Conservation (phyloP, 192 early-diverging fungal species). For the Podila clonocystis region DNA sequence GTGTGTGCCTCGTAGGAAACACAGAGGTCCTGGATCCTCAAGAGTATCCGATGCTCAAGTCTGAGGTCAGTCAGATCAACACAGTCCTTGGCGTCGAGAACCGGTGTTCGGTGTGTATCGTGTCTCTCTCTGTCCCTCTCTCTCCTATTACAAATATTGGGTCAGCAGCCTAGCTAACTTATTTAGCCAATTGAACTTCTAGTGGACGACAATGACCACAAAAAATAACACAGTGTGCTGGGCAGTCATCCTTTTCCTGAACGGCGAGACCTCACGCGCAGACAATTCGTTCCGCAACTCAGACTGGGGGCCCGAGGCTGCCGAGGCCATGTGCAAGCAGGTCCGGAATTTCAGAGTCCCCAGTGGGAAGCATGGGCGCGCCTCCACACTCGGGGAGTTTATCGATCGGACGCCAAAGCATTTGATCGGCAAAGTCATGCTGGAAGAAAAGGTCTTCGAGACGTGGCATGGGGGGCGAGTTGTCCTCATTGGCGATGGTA, state of each 20-base stretch:
- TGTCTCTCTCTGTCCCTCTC: not conserved
- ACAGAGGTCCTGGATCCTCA: not conserved
- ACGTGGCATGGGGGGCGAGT: too few species aligned
- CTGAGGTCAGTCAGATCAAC: not conserved
- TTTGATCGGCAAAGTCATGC: constrained; percentile 18
- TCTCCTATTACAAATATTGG: too few species aligned
- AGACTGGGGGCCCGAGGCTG: constrained; percentile 30
- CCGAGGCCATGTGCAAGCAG: constrained; percentile 17
- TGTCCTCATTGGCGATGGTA: constrained; percentile 2
- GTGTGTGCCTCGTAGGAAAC: not conserved
- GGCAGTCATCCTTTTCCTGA: constrained; percentile 6
- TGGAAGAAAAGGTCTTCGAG: not conserved
- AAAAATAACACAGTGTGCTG: constrained; percentile 4
- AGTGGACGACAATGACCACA: constrained; percentile 21
- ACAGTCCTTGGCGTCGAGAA: too few species aligned
- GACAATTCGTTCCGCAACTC: constrained; percentile 20
- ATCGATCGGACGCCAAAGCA: constrained; percentile 17
- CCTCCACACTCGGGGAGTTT: constrained; percentile 6
- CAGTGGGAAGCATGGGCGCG: not conserved
- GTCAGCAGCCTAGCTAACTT: too few species aligned
- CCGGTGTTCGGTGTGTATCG: not conserved
- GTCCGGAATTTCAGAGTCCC: constrained; percentile 16
- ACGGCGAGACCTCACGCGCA: not conserved
- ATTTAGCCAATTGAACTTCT: too few species aligned
- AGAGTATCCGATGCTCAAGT: too few species aligned